Evolutionary conservation across 768 basidiomycete genomes (phyloP).

Genomic region (Lentinus brumalis): DNA sequence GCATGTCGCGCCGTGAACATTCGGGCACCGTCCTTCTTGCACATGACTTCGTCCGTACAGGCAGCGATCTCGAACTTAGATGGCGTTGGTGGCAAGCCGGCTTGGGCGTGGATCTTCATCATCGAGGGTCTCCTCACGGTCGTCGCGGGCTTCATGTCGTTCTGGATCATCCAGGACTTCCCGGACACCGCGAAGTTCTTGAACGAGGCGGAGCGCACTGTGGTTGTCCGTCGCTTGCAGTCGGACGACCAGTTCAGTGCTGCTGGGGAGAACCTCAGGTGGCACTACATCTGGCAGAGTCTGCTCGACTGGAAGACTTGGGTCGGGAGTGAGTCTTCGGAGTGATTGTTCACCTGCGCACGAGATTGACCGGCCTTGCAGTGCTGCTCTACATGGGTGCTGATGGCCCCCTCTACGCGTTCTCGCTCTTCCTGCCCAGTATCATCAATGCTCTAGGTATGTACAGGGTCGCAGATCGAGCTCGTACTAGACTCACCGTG

Average conservation of each 20-base stretch:
- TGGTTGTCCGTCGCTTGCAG: slow-evolving; percentile 67
- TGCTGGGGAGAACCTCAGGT: slow-evolving; percentile 60
- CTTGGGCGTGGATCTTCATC: slow-evolving; percentile 77
- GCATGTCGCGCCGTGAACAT: neutral
- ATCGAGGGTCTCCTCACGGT: slow-evolving; percentile 70
- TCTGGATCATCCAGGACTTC: slow-evolving; percentile 82
- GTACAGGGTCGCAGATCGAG: slow-evolving; percentile 38
- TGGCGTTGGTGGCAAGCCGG: slow-evolving; percentile 67
- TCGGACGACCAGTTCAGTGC: slow-evolving; percentile 72
- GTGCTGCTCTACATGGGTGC: slow-evolving; percentile 58
- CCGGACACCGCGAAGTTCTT: slow-evolving; percentile 81
- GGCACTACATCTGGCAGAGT: slow-evolving; percentile 61
- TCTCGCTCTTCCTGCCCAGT: slow-evolving; percentile 75
- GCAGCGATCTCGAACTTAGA: slow-evolving; percentile 72
- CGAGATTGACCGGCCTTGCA: slow-evolving; percentile 24
- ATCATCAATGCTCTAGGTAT: slow-evolving; percentile 68
- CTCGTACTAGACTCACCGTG: slow-evolving; percentile 21
- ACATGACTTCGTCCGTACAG: slow-evolving; percentile 22
- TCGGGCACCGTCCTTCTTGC: neutral
- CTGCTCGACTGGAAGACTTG: slow-evolving; percentile 77
- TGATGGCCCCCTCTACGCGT: slow-evolving; percentile 74
- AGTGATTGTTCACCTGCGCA: neutral
- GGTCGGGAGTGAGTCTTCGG: slow-evolving; percentile 38
- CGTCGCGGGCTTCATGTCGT: slow-evolving; percentile 63
- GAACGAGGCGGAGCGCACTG: slow-evolving; percentile 66